Evolutionary conservation across 306 rosid genomes (phyloP), one percentile per base, ranked within the genome.

Genomic region (Argentina anserina): DNA sequence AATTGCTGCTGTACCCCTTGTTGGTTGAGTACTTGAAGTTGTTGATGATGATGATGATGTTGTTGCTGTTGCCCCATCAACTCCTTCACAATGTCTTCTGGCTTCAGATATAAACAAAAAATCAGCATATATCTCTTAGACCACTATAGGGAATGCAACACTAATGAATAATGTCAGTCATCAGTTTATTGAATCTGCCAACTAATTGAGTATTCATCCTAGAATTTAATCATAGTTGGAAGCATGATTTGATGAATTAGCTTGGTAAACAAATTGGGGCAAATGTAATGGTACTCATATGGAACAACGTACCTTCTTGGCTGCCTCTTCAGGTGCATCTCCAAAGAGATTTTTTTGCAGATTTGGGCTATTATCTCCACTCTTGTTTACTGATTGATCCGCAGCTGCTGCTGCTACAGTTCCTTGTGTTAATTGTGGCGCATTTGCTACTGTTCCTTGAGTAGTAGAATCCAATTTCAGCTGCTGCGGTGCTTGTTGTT

Each of bases 41-140:
- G 58, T 36, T 55, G 41, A 13, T 69, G 68, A 13, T 37, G 20
- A 1, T 70, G 74, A 3, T n/a, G 62, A 2, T 65, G 60, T 12
- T 71, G 50, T 20, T 71, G 55, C 7, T 77, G 72, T 36, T 71
- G 79, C 67, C 77, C 79, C 83, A 81, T 80, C 84, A 84, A 78
- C 85, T 81, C 80, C 79, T 74, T 81, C 81, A 84, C 79, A 71
- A 78, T 80, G 87, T 81, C 87, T 84, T 84, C 87, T 84, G 87
- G 87, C 87, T 84, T 84, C 87, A 84, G 63, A 78, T 53, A 23
- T 71, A 72, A 78, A 72, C 71, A 40, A 49, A 55, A 52, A 66
- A 81, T 81, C 84, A 76, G 81, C 75, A 72, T 56, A 6, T 33
- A 36, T 63, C 49, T 21, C 47, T 9, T 55, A 7, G 0, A 41